Evolutionary conservation across 805 yeast genomes (phyloP), one percentile per base, ranked within the genome.

Genomic region (Sugiyamaella smithiae): DNA sequence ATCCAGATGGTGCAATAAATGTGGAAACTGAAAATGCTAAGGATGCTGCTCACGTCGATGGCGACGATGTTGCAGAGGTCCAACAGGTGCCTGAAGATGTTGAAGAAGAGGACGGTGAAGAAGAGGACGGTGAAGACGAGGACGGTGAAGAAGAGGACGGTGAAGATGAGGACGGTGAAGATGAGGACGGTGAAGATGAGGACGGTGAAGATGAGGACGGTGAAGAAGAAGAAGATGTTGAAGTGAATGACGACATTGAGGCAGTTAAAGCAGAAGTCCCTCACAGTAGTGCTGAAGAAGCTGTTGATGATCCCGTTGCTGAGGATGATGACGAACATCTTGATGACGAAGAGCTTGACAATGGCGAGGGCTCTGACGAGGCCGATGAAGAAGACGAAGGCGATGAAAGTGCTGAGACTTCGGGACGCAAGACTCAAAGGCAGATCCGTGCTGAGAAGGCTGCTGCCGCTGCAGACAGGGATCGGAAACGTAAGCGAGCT

Each of bases 401-500:
- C 3, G 38, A 35, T 5, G 16, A 12, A 4, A 20, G 16, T 16
- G 38, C 12, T 35, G 20, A 19, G 11, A 4, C 38, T n/a, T 37
- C 25, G 36, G 11, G 17, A 7, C 43, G 38, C 40, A 38, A 43
- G 24, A 19, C 29, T 32, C 25, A n/a, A 36, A 20, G 25, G 43
- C 23, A 36, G 38, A 20, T n/a, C 29, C 16, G 40, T 24, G 16
- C 20, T 6, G 40, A 25, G 17, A 24, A 37, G 20, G 5, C 37
- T 16, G 33, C 20, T 17, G 46, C 28, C 24, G 41, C 37, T 22
- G 40, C 28, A 9, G 28, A 26, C 8, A n/a, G n/a, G n/a, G 49
- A 26, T 14, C 40, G 29, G 19, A 52, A 50, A 17, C 45, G 58
- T 29, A 53, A 46, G 38, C 54, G 55, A n/a, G 49, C 49, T 24